These are phyloP conservation scores for Scutellaria galericulata DNA, from an alignment of 257 asterid species.

Conservation along the genomic window DNA sequence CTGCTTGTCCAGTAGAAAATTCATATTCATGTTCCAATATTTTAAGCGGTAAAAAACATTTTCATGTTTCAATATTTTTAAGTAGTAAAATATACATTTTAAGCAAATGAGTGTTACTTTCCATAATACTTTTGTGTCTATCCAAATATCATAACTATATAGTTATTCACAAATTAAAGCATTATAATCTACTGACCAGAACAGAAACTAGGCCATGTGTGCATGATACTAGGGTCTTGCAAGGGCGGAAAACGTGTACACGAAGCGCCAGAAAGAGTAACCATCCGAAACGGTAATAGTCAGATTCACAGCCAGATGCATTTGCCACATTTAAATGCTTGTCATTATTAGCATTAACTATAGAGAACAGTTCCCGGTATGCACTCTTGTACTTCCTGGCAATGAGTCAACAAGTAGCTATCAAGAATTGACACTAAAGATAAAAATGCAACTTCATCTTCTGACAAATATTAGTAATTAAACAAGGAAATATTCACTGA, in stretches of 20 bases:
- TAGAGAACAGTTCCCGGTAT: constrained; percentile 66
- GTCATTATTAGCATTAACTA: constrained; percentile 49
- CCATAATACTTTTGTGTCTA: neutral
- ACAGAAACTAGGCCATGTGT: constrained; percentile 87
- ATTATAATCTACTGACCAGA: constrained; percentile 67
- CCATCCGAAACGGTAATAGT: constrained; percentile 95
- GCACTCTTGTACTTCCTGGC: constrained; percentile 85
- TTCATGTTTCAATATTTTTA: too few species aligned
- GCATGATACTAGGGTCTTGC: constrained; percentile 86
- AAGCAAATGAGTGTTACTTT: neutral
- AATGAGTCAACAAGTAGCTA: constrained; percentile 32
- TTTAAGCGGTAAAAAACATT: too few species aligned
- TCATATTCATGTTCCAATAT: too few species aligned
- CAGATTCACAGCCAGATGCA: constrained; percentile 40
- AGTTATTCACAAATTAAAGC: constrained; percentile 20
- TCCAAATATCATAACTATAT: neutral
- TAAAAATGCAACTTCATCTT: neutral
- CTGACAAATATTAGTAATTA: constrained; percentile 6
- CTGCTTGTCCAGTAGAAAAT: neutral
- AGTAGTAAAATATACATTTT: too few species aligned
- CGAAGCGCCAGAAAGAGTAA: constrained; percentile 89
- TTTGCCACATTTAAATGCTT: constrained; percentile 49
- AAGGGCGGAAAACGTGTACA: constrained; percentile 64
- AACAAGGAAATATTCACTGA: constrained; percentile 2
- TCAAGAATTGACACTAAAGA: constrained; percentile 22